Evolutionary conservation across 2,329 filamentous ascomycete species (phyloP).

Genomic region (Cordyceps farinosa): DNA sequence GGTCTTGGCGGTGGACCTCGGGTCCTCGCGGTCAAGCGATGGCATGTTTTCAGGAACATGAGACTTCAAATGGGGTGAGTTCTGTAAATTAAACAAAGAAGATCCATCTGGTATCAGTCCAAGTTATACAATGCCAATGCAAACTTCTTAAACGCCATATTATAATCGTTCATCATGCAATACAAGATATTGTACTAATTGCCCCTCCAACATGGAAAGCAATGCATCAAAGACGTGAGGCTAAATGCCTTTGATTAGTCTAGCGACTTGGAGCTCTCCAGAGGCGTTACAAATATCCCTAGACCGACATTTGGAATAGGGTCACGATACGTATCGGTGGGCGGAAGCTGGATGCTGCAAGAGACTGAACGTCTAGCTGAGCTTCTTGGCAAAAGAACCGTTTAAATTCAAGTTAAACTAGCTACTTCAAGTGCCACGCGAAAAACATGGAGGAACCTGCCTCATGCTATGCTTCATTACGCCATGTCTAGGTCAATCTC

Average conservation of each 20-base stretch:
- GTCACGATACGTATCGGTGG: no score
- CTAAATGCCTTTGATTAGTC: background rate
- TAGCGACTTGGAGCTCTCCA: background rate
- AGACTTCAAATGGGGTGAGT: background rate
- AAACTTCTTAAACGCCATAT: background rate
- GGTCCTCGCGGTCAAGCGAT: no score
- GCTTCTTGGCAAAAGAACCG: no score
- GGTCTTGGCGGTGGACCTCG: no score
- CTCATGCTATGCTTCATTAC: background rate
- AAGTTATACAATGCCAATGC: background rate
- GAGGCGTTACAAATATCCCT: background rate
- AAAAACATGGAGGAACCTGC: no score
- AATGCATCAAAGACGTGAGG: background rate
- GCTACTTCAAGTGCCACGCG: no score
- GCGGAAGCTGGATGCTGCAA: no score
- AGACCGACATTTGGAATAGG: background rate
- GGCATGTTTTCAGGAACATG: no score
- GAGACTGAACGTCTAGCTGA: background rate
- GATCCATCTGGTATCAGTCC: background rate
- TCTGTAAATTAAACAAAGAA: background rate
- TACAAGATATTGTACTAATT: background rate
- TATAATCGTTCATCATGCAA: background rate
- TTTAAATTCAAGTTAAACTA: no score
- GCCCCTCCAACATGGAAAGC: background rate
- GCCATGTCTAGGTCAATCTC: slow-evolving; percentile 16